Base-by-base conservation (phyloP, 1,284 basidiomycete genomes). In the Ganoderma sinense region DNA sequence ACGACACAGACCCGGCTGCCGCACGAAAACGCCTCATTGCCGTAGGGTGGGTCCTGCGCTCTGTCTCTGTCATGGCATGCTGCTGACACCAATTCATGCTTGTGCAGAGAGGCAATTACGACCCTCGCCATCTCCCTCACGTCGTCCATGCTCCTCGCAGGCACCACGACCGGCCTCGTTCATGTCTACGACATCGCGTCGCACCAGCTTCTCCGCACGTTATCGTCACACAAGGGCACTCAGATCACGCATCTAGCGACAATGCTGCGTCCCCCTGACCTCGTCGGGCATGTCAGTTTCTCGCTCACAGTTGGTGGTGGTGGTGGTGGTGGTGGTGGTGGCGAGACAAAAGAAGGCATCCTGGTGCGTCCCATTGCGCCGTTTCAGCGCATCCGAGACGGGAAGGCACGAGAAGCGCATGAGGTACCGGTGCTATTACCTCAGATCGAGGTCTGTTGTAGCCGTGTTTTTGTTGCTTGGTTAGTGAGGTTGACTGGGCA, bases 151-250 rank as follows among this genome's bases (percentile, higher is more conserved):
- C 87, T 97, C 41, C 81, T 97, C 20, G 88, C 89, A 31, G 95
- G 95, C 16, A 95, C 94, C 0, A 79, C 86, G 2, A 81, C 86
- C 0, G 96, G 95, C 8, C 81, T 90, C n/a, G 89, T 98, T 62
- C 89, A 94, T 69, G 80, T 97, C 39, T 95, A 97, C 78, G 94
- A 98, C 72, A 88, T 97, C 43, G 90, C 94, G 1, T 97, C 97
- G 0, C 94, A 97, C 75, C 97, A 99, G 78, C 89, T 92, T 40
- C 84, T 97, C 36, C 92, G 95, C 43, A 93, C 92, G 20, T 89
- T 98, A 73, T 86, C 89, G 1, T 85, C 91, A 4, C 90, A 87
- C 82, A 94, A 91, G 71, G 93, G 91, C 14, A 82, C 88, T 64
- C 83, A 89, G n/a, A 90, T 97, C 78, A 91, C 93, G 10, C 85